Base-by-base conservation (phyloP, 352 stramenopile species). In the Phytophthora multivora region DNA sequence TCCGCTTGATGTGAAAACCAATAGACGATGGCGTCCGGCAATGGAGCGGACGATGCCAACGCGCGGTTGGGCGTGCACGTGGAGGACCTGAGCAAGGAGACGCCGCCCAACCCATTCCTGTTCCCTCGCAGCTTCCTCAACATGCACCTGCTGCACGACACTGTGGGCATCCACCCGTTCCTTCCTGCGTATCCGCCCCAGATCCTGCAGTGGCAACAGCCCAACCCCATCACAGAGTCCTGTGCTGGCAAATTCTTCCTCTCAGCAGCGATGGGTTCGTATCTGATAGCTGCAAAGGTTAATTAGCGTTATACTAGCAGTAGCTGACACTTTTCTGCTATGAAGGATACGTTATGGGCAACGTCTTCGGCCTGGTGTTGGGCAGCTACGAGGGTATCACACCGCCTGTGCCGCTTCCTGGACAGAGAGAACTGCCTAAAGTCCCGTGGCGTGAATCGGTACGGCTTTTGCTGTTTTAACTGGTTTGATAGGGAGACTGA, bases 301-400 rank as follows among this genome's bases (percentile, higher is more conserved):
- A 41, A 10, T n/a, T 16, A 43, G 21, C 13, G 16, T 43, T 7
- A 21, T 43, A n/a, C n/a, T n/a, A n/a, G n/a, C n/a, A n/a, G n/a
- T n/a, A 21, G 23, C 5, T 55, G 8, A 40, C 9, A 51, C 2
- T 58, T 59, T 43, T 54, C 21, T 18, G n/a, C 45, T 47, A 13
- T n/a, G 13, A 35, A 95, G 86, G 86, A 0, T 95, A 92, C 59
- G 76, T 69, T 11, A 91, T 95, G 79, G 86, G 86, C 49, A 90
- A 90, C 46, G 46, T 89, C 2, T 93, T 95, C 51, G 86, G 86
- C 5, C 62, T 90, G 1, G 78, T 95, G 45, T 67, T 95, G 46
- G 85, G 86, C 51, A 93, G 83, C 61, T 95, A 95, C 68, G 86
- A 95, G 78, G 80, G 83, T 28, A 95, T 95, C 64, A 91, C 86